A percentile compares a stretch with the other conserved stretches of the same genome.
These are phyloP conservation scores for Calocera cornea DNA, from an alignment of 768 basidiomycete genomes.

Conservation along the genomic window DNA sequence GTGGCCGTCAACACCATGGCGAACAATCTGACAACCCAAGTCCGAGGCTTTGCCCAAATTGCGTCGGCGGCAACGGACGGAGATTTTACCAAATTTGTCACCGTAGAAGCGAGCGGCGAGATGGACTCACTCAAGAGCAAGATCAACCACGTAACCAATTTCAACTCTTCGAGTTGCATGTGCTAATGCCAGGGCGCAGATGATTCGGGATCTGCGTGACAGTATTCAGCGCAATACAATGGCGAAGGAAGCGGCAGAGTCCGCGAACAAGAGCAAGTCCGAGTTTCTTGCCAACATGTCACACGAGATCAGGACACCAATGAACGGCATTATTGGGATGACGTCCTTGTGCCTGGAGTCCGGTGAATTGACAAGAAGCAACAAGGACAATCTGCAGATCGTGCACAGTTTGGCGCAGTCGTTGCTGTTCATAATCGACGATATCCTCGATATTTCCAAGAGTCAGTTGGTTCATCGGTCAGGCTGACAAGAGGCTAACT, in stretches of 20 bases:
- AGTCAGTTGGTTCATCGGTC: conserved; percentile 42
- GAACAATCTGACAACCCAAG: conserved; percentile 90
- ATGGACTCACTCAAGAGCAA: conserved; percentile 99
- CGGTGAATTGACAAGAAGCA: conserved; percentile 73
- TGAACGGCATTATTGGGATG: conserved; percentile 99
- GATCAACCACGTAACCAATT: conserved; percentile 45
- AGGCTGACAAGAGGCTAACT: conserved; percentile 10
- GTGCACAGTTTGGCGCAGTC: conserved; percentile 91
- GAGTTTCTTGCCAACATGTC: conserved; percentile 99
- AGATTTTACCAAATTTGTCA: conserved; percentile 97
- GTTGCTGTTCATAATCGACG: conserved; percentile 91
- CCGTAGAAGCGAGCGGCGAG: conserved; percentile 94
- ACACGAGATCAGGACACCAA: conserved; percentile 93
- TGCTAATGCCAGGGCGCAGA: conserved; percentile 34
- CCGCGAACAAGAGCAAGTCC: conserved; percentile 93
- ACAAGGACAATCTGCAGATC: conserved; percentile 86
- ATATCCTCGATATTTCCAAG: conserved; percentile 99
- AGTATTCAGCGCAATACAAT: conserved; percentile 97
- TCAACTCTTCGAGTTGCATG: not conserved
- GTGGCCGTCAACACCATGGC: conserved; percentile 98
- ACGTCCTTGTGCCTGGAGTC: conserved; percentile 94
- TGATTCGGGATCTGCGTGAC: conserved; percentile 95
- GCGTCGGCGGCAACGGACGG: conserved; percentile 97
- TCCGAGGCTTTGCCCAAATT: conserved; percentile 96
- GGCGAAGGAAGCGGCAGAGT: conserved; percentile 89